phyloP scores from a whole-genome alignment of 2,329 filamentous ascomycete genomes.

The Paecilomyces formosus region DNA sequence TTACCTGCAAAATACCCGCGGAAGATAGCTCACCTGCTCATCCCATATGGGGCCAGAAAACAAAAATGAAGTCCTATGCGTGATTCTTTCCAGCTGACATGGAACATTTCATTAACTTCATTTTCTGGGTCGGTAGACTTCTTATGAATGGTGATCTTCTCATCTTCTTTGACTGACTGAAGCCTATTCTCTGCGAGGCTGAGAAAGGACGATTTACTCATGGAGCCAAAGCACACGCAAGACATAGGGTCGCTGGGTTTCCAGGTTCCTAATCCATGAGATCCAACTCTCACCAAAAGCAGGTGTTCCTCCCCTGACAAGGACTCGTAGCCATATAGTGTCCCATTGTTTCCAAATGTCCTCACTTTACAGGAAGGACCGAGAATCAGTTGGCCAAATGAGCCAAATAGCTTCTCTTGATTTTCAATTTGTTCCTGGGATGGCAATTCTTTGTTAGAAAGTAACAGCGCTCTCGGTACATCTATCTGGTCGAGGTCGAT shows the following conservation, averaged over 20 bases:
- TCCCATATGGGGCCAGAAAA: neutral
- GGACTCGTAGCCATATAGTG: neutral
- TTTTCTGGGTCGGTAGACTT: constrained; percentile 43
- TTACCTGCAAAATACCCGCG: neutral
- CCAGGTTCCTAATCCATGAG: constrained; percentile 58
- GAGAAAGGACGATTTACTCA: constrained; percentile 57
- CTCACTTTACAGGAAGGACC: neutral
- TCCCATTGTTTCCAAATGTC: neutral
- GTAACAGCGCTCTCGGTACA: neutral
- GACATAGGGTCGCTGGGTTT: constrained; percentile 56
- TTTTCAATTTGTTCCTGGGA: neutral
- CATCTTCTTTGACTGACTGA: constrained; percentile 33
- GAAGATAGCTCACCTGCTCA: neutral
- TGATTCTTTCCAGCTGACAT: constrained; percentile 48
- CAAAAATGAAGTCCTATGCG: neutral
- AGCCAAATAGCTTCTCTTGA: neutral
- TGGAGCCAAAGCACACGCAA: constrained; percentile 57
- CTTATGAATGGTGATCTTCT: constrained; percentile 46
- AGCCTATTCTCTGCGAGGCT: constrained; percentile 50
- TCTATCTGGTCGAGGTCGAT: neutral
- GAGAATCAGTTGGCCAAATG: neutral
- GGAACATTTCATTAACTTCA: constrained; percentile 56
- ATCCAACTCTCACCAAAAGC: constrained; percentile 56
- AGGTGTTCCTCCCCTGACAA: neutral
- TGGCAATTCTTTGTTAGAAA: neutral